A percentile compares a stretch with the other conserved stretches of the same genome.
Conservation (phyloP, 495 filamentous ascomycete genomes). For the Talaromyces adpressus region DNA sequence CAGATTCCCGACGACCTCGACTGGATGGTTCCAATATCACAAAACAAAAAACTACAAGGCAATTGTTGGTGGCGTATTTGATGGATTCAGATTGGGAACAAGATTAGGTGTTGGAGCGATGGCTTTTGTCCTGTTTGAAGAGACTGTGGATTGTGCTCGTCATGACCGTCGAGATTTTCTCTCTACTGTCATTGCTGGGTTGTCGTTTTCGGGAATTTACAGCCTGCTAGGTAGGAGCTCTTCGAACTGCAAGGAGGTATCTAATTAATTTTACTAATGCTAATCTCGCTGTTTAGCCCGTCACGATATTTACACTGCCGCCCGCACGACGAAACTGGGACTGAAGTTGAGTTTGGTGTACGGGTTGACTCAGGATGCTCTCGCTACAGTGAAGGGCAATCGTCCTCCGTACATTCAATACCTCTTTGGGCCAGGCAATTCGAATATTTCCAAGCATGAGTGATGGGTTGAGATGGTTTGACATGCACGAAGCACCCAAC, state of each 20-base stretch:
- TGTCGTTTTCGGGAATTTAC: slow-evolving; percentile 78
- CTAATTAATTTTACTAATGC: slow-evolving; percentile 12
- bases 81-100: slow-evolving; percentile 70
- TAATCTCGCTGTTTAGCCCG: slow-evolving; percentile 47
- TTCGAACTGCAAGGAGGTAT: neutral
- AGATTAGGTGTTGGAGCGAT: slow-evolving; percentile 57
- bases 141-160: slow-evolving; percentile 72
- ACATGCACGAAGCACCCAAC: too few species aligned
- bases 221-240: slow-evolving; percentile 69
- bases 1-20: slow-evolving; percentile 69
- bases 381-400: slow-evolving; percentile 58
- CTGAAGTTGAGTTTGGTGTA: slow-evolving; percentile 70
- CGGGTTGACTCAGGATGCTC: slow-evolving; percentile 71
- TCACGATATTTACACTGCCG: slow-evolving; percentile 74
- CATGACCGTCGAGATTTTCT: slow-evolving; percentile 60
- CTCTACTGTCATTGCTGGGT: slow-evolving; percentile 69
- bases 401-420: slow-evolving; percentile 67
- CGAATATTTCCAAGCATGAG: neutral
- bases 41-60: slow-evolving; percentile 92
- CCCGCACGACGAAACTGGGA: slow-evolving; percentile 75
- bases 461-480: neutral
- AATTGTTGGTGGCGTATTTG: slow-evolving; percentile 63
- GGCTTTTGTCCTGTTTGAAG: slow-evolving; percentile 70
- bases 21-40: slow-evolving; percentile 95
- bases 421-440: slow-evolving; percentile 31